Conservation (phyloP, 768 basidiomycete genomes). For the Suillus brevipes region DNA sequence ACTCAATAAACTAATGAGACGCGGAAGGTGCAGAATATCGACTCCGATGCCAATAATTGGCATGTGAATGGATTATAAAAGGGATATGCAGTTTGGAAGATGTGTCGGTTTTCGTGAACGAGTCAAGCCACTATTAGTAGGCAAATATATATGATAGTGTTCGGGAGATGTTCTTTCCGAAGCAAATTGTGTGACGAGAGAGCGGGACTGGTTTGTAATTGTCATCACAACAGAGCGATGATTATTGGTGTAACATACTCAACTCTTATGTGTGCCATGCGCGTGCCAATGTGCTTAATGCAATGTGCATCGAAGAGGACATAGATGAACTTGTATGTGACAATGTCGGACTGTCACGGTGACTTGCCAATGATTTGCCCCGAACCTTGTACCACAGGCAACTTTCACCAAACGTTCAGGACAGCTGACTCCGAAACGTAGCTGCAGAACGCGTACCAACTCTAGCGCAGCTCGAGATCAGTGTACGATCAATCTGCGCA, state of each 20-base stretch:
- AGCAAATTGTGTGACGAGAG: background rate
- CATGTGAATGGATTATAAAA: slow-evolving; percentile 36
- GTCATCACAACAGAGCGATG: background rate
- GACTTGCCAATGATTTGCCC: background rate
- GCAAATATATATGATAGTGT: background rate
- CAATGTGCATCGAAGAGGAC: background rate
- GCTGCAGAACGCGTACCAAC: background rate
- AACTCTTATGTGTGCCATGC: background rate
- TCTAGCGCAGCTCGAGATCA: background rate
- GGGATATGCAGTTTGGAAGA: background rate
- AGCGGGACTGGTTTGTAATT: background rate
- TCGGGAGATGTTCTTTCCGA: too few relatives aligned
- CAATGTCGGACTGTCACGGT: background rate
- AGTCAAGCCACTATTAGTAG: background rate
- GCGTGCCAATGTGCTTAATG: background rate
- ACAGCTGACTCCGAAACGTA: background rate
- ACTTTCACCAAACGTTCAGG: background rate
- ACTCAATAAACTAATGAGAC: slow-evolving; percentile 54
- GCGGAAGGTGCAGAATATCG: slow-evolving; percentile 70
- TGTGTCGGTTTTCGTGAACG: background rate
- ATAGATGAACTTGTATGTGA: background rate
- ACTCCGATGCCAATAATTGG: slow-evolving; percentile 72
- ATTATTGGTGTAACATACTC: background rate
- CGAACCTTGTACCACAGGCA: background rate
- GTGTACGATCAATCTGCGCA: background rate